Base-by-base conservation (phyloP, 2,329 filamentous ascomycete genomes). In the Pestalotiopsis sp. region DNA sequence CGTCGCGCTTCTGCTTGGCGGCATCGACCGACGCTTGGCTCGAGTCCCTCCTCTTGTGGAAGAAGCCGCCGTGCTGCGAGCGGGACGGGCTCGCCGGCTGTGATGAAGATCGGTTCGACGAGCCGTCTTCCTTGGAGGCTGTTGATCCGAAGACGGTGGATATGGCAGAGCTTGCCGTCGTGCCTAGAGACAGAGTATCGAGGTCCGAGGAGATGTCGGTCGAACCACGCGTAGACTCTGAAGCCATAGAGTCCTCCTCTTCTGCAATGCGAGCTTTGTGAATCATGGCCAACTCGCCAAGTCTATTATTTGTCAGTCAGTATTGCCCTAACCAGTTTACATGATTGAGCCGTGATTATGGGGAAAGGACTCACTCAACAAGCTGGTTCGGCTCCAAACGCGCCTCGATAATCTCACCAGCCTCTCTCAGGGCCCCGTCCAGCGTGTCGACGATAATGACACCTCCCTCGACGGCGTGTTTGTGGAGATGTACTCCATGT, bases 321-420 rank as follows among this genome's bases (percentile, higher is more conserved):
- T n/a, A 25, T 67, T 67, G 17, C 6, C 1, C 14, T 38, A 4
- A 12, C 45, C 25, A 57, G 3, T 14, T 7, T 12, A 25, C 56
- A 31, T 14, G 56, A 58, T 3, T 12, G 23, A 4, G 4, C 1
- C 12, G 13, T 2, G 41, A 39, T 17, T 20, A 66, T 27, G 56
- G 25, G 13, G 31, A 27, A 5, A 36, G 31, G 5, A 83, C 86
- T 80, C 77, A 89, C 87, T 98, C 95, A 0, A 97, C 93, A 3
- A 98, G 86, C 74, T 97, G 91, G 61, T 90, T 86, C 0, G 93
- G 90, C 25, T 85, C 85, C 36, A 98, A 83, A 0, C 90, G 90
- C 0, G 94, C 93, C 72, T 94, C 89, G 11, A 97, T 91, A 62
- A 98, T 84, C 82, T 98, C 95, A 0, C 95, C 95, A 0, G 95